Evolutionary conservation across 805 yeast species (phyloP).

Genomic region (Ogataea trehalophila): DNA sequence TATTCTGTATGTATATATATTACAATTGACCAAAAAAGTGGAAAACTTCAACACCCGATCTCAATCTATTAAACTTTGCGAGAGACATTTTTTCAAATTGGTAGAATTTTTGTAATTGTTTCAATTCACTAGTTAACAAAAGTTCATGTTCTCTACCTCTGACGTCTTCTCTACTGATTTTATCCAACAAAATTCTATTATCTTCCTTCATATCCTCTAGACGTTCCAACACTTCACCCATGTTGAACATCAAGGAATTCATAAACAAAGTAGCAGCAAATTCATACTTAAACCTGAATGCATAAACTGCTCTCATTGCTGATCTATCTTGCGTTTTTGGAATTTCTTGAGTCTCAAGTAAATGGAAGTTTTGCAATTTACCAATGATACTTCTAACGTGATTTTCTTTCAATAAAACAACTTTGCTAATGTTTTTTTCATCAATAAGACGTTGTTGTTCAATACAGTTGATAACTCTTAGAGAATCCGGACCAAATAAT

Average conservation of each 20-base stretch:
- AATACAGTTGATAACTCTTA: constrained; percentile 74
- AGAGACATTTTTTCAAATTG: constrained; percentile 50
- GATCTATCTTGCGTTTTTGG: constrained; percentile 91
- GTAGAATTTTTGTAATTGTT: constrained; percentile 60
- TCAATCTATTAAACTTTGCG: constrained; percentile 51
- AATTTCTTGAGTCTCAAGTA: constrained; percentile 86
- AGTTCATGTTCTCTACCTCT: constrained; percentile 74
- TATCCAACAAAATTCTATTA: constrained; percentile 64
- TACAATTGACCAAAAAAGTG: constrained; percentile 24
- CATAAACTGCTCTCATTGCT: constrained; percentile 79
- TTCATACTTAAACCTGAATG: constrained; percentile 54
- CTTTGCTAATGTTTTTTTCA: constrained; percentile 74
- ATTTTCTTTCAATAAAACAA: constrained; percentile 72
- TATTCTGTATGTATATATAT: too few relatives aligned
- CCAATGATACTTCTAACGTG: constrained; percentile 70
- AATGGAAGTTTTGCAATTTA: constrained; percentile 60
- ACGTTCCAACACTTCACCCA: constrained; percentile 46
- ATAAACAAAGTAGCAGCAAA: constrained; percentile 32
- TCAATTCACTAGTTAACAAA: constrained; percentile 68
- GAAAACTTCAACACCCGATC: constrained; percentile 53
- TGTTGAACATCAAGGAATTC: constrained; percentile 44
- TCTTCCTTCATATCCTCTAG: constrained; percentile 51
- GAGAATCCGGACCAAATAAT: constrained; percentile 60
- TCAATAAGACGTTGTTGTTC: constrained; percentile 68
- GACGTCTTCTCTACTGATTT: constrained; percentile 87